Percentiles rank a stretch among this genome's conserved stretches.
These are phyloP conservation scores for Exophiala viscosa DNA, from an alignment of 2,329 filamentous ascomycete species.

Conservation along the genomic window DNA sequence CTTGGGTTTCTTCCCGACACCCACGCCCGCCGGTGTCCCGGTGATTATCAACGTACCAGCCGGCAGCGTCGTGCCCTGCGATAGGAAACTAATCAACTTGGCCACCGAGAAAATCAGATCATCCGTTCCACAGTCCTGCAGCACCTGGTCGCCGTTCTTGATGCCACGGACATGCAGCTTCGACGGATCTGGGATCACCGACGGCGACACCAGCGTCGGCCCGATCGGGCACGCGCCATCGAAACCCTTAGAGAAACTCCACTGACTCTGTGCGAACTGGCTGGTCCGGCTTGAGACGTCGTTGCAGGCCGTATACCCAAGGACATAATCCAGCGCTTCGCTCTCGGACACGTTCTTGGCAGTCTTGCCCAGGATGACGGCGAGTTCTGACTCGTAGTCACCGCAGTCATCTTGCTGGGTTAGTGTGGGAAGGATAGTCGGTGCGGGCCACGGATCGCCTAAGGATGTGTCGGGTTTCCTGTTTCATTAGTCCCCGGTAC, in stretches of 20 bases:
- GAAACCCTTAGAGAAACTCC: slow-evolving; percentile 41
- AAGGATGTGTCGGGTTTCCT: slow-evolving; percentile 35
- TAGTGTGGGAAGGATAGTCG: slow-evolving; percentile 33
- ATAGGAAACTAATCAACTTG: slow-evolving; percentile 36
- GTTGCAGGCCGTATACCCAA: slow-evolving; percentile 41
- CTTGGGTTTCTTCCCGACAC: slow-evolving; percentile 40
- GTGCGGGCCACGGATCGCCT: slow-evolving; percentile 32
- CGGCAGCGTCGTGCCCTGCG: slow-evolving; percentile 38
- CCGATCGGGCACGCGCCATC: slow-evolving; percentile 38
- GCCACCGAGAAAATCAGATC: slow-evolving; percentile 42
- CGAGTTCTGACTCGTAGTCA: slow-evolving; percentile 43
- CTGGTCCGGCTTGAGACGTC: slow-evolving; percentile 38
- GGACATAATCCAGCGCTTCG: slow-evolving; percentile 40
- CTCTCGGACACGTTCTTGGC: slow-evolving; percentile 38
- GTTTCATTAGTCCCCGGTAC: background rate
- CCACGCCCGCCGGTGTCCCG: slow-evolving; percentile 44
- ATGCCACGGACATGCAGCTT: slow-evolving; percentile 33
- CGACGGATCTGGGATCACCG: slow-evolving; percentile 33
- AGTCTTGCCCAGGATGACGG: slow-evolving; percentile 36
- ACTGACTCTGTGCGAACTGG: slow-evolving; percentile 41
- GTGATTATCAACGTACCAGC: slow-evolving; percentile 42
- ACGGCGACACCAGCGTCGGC: slow-evolving; percentile 35
- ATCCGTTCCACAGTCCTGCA: slow-evolving; percentile 38
- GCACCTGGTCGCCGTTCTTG: slow-evolving; percentile 35
- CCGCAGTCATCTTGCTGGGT: slow-evolving; percentile 38